Evolutionary conservation across 2,329 filamentous ascomycete genomes (phyloP), one percentile per base, ranked within the genome.

Genomic region (Penicillium polonicum): DNA sequence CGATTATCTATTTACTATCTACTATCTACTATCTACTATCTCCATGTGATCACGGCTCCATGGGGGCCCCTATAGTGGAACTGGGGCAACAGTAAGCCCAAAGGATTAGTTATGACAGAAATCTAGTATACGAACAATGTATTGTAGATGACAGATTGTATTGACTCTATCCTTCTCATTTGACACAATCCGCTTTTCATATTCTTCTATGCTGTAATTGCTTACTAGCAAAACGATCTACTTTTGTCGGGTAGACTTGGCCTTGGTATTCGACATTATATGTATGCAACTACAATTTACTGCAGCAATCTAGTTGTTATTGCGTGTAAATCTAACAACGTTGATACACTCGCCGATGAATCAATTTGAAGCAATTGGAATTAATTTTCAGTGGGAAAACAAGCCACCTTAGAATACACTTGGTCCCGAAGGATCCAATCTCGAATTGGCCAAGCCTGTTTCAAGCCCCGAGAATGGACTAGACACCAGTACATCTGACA

Each of bases 361-460:
- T 36, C 35, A 23, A 27, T 39, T 19, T 31, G 23, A 44, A 44
- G 38, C 29, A 48, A 27, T 35, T 31, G 23, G 5, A 44, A 57
- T 55, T 57, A 46, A 53, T 43, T 55, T 52, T 50, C 33, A 48
- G 59, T 52, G 58, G 59, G 31, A 48, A 60, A 62, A 63, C 58
- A 65, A 67, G 50, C 56, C 52, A 52, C 19, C 63, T 55, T 71
- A 71, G 55, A 72, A 60, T 72, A 72, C 68, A 72, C 64, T 55
- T 61, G 60, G 64, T 62, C 64, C 49, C 33, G 50, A 63, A 58
- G 64, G 68, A 70, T 58, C 60, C 65, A 58, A 58, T 50, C 33
- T 61, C 57, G 65, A 61, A 60, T 60, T 60, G 65, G 67, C 55
- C 57, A 51, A 38, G 52, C 56, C 62, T 21, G 12, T 41, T n/a